Conservation (phyloP, 345 rosid species). For the Lepidium aucheri region DNA sequence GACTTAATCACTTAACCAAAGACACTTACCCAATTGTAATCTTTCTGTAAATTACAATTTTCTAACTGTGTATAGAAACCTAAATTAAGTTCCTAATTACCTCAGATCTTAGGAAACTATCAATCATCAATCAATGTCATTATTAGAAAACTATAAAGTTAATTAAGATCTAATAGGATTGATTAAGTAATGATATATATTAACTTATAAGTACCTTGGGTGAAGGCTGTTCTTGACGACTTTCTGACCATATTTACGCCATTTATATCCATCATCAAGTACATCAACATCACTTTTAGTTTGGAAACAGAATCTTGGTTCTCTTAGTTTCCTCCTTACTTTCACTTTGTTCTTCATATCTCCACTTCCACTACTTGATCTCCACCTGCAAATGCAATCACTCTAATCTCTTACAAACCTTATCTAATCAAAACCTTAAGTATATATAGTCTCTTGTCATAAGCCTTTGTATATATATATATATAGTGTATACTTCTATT, state of each 20-base stretch:
- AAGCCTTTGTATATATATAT: not conserved
- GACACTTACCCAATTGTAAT: too few species aligned
- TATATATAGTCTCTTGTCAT: not conserved
- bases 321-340: slow-evolving; percentile 85
- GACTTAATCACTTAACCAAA: too few species aligned
- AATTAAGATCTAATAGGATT: not conserved
- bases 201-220: slow-evolving; percentile 59
- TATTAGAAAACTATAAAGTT: not conserved
- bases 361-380: slow-evolving; percentile 39
- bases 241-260: slow-evolving; percentile 99
- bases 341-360: slow-evolving; percentile 64
- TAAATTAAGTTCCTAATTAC: not conserved
- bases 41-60: too few species aligned
- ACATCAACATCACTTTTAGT: slow-evolving; percentile 95
- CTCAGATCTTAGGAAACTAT: slow-evolving; percentile 12
- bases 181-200: not conserved
- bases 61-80: not conserved
- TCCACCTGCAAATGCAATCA: slow-evolving; percentile 53
- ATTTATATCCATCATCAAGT: slow-evolving; percentile 92
- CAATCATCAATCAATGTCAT: slow-evolving; percentile 1
- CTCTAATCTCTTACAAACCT: not conserved
- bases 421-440: not conserved
- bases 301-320: slow-evolving; percentile 98
- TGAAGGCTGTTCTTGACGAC: slow-evolving; percentile 97
- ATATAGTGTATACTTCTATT: not conserved